Percentiles rank a stretch among this genome's conserved stretches.
These are phyloP conservation scores for Garcia nutans DNA, from an alignment of 345 rosid species.

Conservation along the genomic window DNA sequence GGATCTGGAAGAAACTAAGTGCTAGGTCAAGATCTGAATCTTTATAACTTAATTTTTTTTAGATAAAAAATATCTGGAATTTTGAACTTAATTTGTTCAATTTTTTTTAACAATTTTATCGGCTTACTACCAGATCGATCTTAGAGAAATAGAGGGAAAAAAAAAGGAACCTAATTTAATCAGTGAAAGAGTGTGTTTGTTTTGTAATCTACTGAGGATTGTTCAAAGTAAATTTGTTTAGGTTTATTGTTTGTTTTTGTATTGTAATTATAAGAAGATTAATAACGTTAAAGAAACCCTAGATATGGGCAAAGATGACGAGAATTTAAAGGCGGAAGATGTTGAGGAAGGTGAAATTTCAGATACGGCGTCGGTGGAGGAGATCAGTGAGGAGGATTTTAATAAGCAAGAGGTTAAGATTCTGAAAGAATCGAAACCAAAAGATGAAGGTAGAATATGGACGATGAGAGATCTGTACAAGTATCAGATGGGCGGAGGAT, in stretches of 20 bases:
- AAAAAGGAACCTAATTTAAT: constrained; percentile 8
- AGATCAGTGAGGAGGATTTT: constrained; percentile 65
- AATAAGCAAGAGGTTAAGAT: constrained; percentile 40
- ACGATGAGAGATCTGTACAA: constrained; percentile 68
- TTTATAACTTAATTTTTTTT: constrained; percentile 4
- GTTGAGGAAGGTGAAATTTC: constrained; percentile 95
- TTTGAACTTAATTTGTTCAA: neutral
- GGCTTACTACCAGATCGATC: constrained; percentile 12
- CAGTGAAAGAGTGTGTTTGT: neutral
- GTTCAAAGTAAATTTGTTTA: constrained; percentile 8
- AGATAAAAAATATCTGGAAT: neutral
- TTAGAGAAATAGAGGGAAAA: neutral
- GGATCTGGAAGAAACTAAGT: neutral
- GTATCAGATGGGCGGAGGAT: constrained; percentile 55
- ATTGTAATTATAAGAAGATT: neutral
- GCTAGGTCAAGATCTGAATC: neutral
- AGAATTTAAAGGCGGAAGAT: constrained; percentile 38
- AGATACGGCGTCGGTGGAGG: constrained; percentile 64
- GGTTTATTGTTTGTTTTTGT: too few relatives aligned
- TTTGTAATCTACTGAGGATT: neutral
- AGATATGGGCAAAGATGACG: constrained; percentile 46
- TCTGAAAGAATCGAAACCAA: constrained; percentile 27
- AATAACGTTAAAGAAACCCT: constrained; percentile 29
- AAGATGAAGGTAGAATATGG: constrained; percentile 63
- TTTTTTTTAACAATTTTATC: neutral